phyloP scores from a whole-genome alignment of 305 asterid genomes.

The Fraxinus platypoda region DNA sequence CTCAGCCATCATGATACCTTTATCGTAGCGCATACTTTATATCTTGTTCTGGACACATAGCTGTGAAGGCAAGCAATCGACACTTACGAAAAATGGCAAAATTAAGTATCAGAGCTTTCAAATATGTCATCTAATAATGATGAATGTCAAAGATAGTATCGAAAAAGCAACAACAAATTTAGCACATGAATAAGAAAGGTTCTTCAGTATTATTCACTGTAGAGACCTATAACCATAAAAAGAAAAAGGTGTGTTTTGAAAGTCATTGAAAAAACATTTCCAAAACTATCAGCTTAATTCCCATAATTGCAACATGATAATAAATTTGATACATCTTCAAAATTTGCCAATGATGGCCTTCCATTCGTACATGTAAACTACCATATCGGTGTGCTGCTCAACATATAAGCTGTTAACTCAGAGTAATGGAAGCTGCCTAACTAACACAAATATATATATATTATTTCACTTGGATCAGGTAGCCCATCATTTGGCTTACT shows the following conservation, averaged over 20 bases:
- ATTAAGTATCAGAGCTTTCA: neutral
- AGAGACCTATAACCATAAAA: constrained; percentile 1
- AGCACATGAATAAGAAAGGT: neutral
- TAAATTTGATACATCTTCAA: constrained; percentile 20
- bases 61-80: neutral
- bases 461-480: constrained; percentile 7
- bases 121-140: neutral
- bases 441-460: neutral
- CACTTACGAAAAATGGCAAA: neutral
- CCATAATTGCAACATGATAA: constrained; percentile 10
- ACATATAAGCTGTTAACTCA: constrained; percentile 1
- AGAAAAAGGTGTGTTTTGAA: neutral
- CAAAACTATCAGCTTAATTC: constrained; percentile 6
- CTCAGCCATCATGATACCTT: neutral
- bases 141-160: neutral
- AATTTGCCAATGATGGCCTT: constrained; percentile 12
- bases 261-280: neutral
- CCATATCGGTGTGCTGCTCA: neutral
- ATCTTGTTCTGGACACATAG: neutral
- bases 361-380: neutral
- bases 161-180: neutral
- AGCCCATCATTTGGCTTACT: neutral
- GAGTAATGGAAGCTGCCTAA: neutral
- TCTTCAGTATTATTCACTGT: neutral
- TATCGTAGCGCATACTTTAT: neutral